Conservation (phyloP, 352 stramenopile species). For the Pythium graminicola region DNA sequence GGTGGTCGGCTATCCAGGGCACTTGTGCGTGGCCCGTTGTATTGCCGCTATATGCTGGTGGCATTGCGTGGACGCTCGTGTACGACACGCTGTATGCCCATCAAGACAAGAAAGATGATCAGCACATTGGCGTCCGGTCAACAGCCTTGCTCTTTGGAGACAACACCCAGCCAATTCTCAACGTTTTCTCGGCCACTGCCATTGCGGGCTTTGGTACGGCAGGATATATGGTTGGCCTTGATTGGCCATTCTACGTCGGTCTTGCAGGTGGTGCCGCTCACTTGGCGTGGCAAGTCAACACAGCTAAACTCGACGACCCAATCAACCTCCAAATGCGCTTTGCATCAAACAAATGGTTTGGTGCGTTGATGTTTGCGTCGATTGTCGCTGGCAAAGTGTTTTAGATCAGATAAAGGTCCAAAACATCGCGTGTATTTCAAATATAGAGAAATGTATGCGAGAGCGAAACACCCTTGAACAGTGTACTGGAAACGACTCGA, state of each 20-base stretch:
- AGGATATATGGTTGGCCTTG: constrained; percentile 72
- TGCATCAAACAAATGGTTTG: constrained; percentile 91
- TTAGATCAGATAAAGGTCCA: constrained; percentile 20
- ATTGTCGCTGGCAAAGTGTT: constrained; percentile 73
- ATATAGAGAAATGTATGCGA: too few species aligned
- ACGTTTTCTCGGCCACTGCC: constrained; percentile 66
- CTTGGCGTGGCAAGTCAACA: constrained; percentile 96
- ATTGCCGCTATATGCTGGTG: constrained; percentile 91
- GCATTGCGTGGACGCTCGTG: constrained; percentile 97
- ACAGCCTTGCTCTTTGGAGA: constrained; percentile 95
- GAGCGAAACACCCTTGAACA: not conserved
- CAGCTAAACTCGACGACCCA: constrained; percentile 91
- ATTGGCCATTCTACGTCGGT: constrained; percentile 88
- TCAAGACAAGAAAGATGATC: constrained; percentile 97
- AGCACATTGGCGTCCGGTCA: constrained; percentile 92
- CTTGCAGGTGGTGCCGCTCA: constrained; percentile 85
- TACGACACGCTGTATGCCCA: constrained; percentile 99
- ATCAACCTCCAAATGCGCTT: constrained; percentile 93
- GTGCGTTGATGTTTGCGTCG: constrained; percentile 74
- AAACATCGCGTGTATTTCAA: not conserved
- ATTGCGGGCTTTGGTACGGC: constrained; percentile 61
- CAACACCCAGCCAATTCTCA: constrained; percentile 91
- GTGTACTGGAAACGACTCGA: too few species aligned
- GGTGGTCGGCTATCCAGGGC: constrained; percentile 86
- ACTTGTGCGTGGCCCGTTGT: constrained; percentile 82